A percentile compares a stretch with the other conserved stretches of the same genome.
Evolutionary conservation across 768 basidiomycete species (phyloP).

Genomic region (Tylopilus vinaceipallidus): DNA sequence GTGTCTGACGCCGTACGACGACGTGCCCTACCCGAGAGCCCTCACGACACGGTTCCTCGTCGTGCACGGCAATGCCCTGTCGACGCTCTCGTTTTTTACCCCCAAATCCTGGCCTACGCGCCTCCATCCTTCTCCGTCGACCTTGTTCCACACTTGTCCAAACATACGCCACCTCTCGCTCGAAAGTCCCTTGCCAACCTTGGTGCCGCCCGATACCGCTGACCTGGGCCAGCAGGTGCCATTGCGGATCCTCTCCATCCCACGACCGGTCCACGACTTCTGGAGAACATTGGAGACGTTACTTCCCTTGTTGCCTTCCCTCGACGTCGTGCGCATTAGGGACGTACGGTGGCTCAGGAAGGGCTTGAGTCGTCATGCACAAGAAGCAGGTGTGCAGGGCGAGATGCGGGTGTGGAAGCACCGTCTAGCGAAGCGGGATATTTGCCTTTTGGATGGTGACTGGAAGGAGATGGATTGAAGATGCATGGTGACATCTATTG

Average conservation of each 20-base stretch:
- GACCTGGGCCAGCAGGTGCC: constrained; percentile 33
- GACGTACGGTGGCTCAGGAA: constrained; percentile 73
- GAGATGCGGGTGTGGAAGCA: constrained; percentile 75
- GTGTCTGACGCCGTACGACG: constrained; percentile 72
- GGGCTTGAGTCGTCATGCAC: constrained; percentile 63
- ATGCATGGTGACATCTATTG: constrained; percentile 1
- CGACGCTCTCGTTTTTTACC: constrained; percentile 63
- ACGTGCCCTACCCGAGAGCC: constrained; percentile 57
- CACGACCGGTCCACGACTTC: constrained; percentile 64
- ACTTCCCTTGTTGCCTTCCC: constrained; percentile 53
- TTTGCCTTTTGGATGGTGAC: constrained; percentile 67
- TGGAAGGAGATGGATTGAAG: constrained; percentile 53
- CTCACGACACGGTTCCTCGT: constrained; percentile 57
- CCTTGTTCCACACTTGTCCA: constrained; percentile 49
- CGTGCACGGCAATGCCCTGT: constrained; percentile 54
- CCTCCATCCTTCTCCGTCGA: constrained; percentile 51
- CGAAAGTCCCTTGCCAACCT: constrained; percentile 61
- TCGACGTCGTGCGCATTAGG: constrained; percentile 56
- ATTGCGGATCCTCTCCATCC: constrained; percentile 69
- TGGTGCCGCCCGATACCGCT: constrained; percentile 32
- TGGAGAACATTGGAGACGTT: constrained; percentile 54
- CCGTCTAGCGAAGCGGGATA: constrained; percentile 53
- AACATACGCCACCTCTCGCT: constrained; percentile 68
- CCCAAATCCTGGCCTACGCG: constrained; percentile 68
- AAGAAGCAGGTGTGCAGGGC: constrained; percentile 75